These are phyloP conservation scores for Begonia masoniana DNA, from an alignment of 306 rosid species.

Conservation along the genomic window DNA sequence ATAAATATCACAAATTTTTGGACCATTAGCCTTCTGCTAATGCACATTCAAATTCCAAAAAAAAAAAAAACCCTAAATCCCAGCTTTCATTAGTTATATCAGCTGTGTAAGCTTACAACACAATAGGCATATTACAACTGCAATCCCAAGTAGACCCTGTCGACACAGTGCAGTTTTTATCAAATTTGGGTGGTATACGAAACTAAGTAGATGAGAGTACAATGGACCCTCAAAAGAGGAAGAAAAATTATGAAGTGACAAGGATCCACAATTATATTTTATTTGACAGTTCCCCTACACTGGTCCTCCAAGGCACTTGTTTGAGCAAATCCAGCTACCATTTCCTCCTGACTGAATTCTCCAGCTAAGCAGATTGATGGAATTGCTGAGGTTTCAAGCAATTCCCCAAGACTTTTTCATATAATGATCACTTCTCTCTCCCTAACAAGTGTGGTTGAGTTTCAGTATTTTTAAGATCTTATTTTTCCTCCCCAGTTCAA, in stretches of 20 bases:
- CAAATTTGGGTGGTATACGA: slow-evolving; percentile 53
- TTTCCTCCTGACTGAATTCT: neutral
- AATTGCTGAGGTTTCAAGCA: slow-evolving; percentile 17
- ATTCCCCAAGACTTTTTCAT: slow-evolving; percentile 3
- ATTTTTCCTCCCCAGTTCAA: too few species aligned
- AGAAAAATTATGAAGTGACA: slow-evolving; percentile 15
- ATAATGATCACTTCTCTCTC: neutral
- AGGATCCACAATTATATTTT: slow-evolving; percentile 44
- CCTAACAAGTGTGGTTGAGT: neutral
- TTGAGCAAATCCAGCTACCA: slow-evolving; percentile 40
- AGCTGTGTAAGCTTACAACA: too few species aligned
- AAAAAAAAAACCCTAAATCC: too few species aligned
- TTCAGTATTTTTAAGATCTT: slow-evolving; percentile 1
- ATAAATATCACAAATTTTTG: slow-evolving; percentile 1
- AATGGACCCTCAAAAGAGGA: slow-evolving; percentile 27
- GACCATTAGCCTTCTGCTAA: slow-evolving; percentile 5
- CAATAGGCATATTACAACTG: too few species aligned
- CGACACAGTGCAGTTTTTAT: slow-evolving; percentile 13
- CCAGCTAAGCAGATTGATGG: neutral
- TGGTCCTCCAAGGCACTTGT: slow-evolving; percentile 35
- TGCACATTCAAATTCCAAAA: too few species aligned
- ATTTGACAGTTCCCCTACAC: slow-evolving; percentile 34
- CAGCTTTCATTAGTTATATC: too few species aligned
- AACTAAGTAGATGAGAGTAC: slow-evolving; percentile 32
- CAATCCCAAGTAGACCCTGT: too few species aligned